A percentile compares a stretch with the other conserved stretches of the same genome.
Conservation (phyloP, 257 asterid species). For the Forsythia viridissima region DNA sequence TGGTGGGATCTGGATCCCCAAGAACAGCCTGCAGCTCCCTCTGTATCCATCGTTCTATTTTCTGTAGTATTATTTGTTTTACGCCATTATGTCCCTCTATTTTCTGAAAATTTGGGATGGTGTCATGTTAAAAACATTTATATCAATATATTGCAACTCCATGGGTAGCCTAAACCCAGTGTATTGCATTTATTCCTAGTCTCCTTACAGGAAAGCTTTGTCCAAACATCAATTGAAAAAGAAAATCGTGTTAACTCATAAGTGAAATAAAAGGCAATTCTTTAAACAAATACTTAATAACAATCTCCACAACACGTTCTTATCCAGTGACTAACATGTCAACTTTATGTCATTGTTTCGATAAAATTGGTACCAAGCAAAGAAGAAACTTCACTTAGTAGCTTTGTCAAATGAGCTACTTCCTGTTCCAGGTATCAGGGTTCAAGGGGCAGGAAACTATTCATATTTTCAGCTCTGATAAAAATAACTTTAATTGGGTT, state of each 20-base stretch:
- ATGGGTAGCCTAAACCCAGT: neutral
- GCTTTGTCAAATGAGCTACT: neutral
- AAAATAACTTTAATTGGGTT: neutral
- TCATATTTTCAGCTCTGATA: neutral
- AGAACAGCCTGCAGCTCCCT: slow-evolving; percentile 67
- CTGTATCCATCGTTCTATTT: slow-evolving; percentile 53
- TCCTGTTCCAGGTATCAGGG: neutral
- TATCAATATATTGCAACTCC: neutral
- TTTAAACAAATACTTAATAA: neutral
- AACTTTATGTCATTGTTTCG: neutral
- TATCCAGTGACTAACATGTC: neutral
- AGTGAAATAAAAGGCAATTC: neutral
- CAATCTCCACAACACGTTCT: neutral
- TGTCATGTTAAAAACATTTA: neutral
- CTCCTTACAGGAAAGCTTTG: neutral
- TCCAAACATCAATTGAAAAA: neutral
- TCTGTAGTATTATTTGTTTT: slow-evolving; percentile 35
- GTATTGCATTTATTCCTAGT: neutral
- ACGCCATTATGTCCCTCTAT: slow-evolving; percentile 23
- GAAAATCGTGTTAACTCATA: neutral
- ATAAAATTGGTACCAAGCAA: neutral
- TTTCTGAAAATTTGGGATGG: slow-evolving; percentile 28
- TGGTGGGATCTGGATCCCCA: slow-evolving; percentile 60
- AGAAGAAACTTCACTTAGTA: neutral
- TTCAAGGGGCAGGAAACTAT: neutral